Conservation (phyloP, 2,329 filamentous ascomycete genomes). For the Neofusicoccum sp. region DNA sequence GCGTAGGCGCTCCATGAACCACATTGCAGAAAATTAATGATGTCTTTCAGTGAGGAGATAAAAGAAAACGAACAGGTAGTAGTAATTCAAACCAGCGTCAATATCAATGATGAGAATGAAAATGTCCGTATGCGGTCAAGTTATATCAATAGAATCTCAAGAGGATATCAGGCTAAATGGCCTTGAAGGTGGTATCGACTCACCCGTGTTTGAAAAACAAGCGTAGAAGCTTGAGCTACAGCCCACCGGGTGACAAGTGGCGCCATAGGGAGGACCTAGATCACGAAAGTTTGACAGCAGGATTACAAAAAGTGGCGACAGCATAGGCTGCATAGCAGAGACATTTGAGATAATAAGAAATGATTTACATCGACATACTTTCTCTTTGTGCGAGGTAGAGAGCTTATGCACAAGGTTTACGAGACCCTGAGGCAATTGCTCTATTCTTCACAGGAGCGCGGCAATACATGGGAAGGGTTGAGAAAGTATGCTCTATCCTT, state of each 20-base stretch:
- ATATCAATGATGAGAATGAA: background rate
- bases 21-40: background rate
- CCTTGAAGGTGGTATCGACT: background rate
- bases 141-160: background rate
- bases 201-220: constrained; percentile 1
- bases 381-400: background rate
- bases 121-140: background rate
- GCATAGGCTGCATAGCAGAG: background rate
- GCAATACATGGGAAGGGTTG: background rate
- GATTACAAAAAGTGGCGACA: constrained; percentile 1
- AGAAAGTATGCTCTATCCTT: background rate
- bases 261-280: background rate
- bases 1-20: constrained; percentile 6
- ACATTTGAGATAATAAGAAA: background rate
- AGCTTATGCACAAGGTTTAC: background rate
- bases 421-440: background rate
- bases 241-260: constrained; percentile 1
- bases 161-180: background rate
- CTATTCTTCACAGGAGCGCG: background rate
- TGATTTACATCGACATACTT: background rate
- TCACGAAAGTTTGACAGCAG: background rate
- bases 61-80: too few relatives aligned
- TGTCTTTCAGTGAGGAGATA: too few relatives aligned
- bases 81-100: background rate
- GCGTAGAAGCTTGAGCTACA: background rate